Evolutionary conservation across 176 grass and related monocot species (phyloP).

Genomic region (Tillandsia leiboldiana): DNA sequence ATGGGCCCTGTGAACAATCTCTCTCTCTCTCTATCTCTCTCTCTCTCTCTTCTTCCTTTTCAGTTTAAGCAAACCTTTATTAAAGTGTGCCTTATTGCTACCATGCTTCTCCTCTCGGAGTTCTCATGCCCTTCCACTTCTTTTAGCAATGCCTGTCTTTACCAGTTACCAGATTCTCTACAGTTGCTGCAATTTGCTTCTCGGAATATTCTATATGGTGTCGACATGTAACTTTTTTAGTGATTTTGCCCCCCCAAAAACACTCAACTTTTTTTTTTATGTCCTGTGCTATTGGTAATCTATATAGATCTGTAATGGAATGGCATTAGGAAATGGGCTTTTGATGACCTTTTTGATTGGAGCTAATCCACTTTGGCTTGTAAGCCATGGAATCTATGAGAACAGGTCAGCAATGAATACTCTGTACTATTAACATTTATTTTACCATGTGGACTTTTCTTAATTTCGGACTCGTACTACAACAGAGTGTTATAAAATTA

Average conservation of each 20-base stretch:
- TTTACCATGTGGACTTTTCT: background rate
- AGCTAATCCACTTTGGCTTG: background rate
- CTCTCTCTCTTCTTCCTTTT: background rate
- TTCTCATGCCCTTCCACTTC: slow-evolving; percentile 14
- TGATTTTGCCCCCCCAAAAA: slow-evolving; percentile 10
- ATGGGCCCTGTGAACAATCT: slow-evolving; percentile 11
- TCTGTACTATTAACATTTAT: background rate
- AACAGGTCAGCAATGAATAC: background rate
- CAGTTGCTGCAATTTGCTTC: slow-evolving; percentile 13
- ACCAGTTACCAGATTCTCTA: slow-evolving; percentile 25
- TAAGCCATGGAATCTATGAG: background rate
- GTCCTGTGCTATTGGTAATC: slow-evolving; percentile 4
- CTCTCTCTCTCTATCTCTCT: background rate
- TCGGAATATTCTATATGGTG: background rate
- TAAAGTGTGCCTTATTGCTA: slow-evolving; percentile 12
- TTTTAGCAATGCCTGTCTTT: slow-evolving; percentile 25
- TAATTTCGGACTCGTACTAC: background rate
- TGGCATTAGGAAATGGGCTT: background rate
- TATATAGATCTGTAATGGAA: slow-evolving; percentile 5
- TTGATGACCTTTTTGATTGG: slow-evolving; percentile 4
- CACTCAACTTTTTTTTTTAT: background rate
- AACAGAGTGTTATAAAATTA: no score
- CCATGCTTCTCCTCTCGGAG: slow-evolving; percentile 24
- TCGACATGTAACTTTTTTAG: background rate
- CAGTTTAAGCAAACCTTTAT: slow-evolving; percentile 16